Percentiles rank a stretch among this genome's conserved stretches.
Evolutionary conservation across 2,329 filamentous ascomycete species (phyloP).

Genomic region (Penicillium sp.): DNA sequence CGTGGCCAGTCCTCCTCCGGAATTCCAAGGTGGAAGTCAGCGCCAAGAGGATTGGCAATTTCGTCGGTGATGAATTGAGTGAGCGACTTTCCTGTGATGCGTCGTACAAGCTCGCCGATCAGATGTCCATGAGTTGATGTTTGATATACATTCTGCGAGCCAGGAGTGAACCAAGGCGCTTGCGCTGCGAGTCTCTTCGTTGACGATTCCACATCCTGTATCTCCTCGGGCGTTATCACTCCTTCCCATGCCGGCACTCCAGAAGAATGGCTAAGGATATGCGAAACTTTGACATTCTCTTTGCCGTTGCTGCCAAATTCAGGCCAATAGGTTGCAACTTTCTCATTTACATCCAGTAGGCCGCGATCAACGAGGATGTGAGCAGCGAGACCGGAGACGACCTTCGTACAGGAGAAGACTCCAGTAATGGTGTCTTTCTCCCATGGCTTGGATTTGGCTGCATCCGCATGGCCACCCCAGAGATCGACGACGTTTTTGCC

Average conservation of each 20-base stretch:
- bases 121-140: constrained; percentile 39
- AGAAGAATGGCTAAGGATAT: constrained; percentile 24
- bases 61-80: constrained; percentile 44
- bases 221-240: constrained; percentile 21
- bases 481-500: too few relatives aligned
- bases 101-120: constrained; percentile 46
- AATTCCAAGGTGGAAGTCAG: constrained; percentile 19
- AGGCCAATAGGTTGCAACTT: constrained; percentile 48
- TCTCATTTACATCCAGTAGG: constrained; percentile 36
- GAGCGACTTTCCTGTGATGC: constrained; percentile 43
- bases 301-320: constrained; percentile 39
- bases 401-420: constrained; percentile 47
- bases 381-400: constrained; percentile 37
- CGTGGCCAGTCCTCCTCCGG: constrained; percentile 10
- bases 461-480: constrained; percentile 43
- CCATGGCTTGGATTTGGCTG: constrained; percentile 35
- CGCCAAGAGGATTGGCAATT: constrained; percentile 14
- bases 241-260: constrained; percentile 5
- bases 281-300: constrained; percentile 25
- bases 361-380: constrained; percentile 45
- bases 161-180: constrained; percentile 43
- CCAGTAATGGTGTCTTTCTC: constrained; percentile 41
- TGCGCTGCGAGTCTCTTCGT: constrained; percentile 28
- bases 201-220: constrained; percentile 26
- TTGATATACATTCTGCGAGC: constrained; percentile 43